Evolutionary conservation across 768 basidiomycete species (phyloP), one percentile per base, ranked within the genome.

Genomic region (Collybia sordida): DNA sequence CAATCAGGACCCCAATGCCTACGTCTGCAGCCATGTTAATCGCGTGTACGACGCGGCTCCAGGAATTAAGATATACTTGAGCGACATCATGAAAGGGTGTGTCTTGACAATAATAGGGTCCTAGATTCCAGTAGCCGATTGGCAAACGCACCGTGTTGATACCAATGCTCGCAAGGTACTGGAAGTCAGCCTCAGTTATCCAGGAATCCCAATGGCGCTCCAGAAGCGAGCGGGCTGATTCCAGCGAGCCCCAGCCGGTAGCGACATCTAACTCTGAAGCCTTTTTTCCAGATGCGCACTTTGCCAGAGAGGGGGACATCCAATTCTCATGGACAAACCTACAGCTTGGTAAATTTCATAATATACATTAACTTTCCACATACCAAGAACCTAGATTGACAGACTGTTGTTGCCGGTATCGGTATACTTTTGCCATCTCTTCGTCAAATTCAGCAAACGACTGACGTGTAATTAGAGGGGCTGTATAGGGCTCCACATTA

Each of bases 181-280:
- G 62, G 60, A 90, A 86, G 66, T 91, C 89, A 1, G 75, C 64
- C 39, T 80, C 71, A 0, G 67, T 78, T 59, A 92, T 81, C 68
- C 82, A 91, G 0, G 78, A 80, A 58, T 88, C 85, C 90, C 90
- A 92, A 64, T 91, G 90, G 17, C 68, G 71, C 64, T 91, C 87
- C 36, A 91, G 72, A 47, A 72, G 65, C 2, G 75, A 67, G 7
- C 74, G 75, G 39, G 83, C 79, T 52, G 59, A 60, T 2, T 64
- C 57, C 6, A 57, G 45, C 18, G 72, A 73, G 15, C 72, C 74
- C 80, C 81, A 88, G 2, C 86, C 86, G 15, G 67, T 73, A 4
- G 87, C 85, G 35, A 90, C 78, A 60, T 88, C 86, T 28, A 83
- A 62, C 60, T 89, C 88, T 1, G 85, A 76, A 2, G 67, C 58